Evolutionary conservation across 2,329 filamentous ascomycete species (phyloP), one percentile per base, ranked within the genome.

Genomic region (Ascochyta fabae): DNA sequence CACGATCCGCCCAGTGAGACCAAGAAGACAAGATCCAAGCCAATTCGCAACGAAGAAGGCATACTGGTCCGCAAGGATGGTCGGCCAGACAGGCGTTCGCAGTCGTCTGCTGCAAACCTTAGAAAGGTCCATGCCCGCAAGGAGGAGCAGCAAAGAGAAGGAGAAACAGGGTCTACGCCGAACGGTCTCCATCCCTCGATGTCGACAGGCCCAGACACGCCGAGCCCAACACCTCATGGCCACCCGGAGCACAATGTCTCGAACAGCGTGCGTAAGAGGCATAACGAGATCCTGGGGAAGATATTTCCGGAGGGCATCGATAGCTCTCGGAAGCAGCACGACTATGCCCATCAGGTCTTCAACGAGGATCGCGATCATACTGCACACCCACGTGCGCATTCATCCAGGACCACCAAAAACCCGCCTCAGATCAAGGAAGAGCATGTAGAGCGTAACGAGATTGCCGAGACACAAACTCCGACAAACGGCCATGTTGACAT

Each of bases 31-130:
- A 73, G 80, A n/a, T 81, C 78, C 5, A 82, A 81, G 64, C 80
- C 80, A 2, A 74, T 78, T 22, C 72, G 80, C 2, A 82, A 82
- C 58, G 76, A 80, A 1, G 80, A 82, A 35, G 80, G 80, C 0
- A 71, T 83, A 16, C 65, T 83, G 27, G 82, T 83, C 51, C 74
- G 80, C 38, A 83, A 83, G 59, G 80, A 83, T 53, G 80, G 80
- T 5, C 68, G 78, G 10, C 80, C 80, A 5, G 80, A 83, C 53
- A 81, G 81, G 79, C 77, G 80, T 10, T 80, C 77, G 27, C 79
- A 82, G n/a, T 80, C 78, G 58, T 80, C 78, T 12, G 80, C 80
- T n/a, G 79, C 80, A 43, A 82, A 82, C 55, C 65, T 82, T 13
- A 75, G 80, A 35, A 82, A 81, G 59, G 80, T 82, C 3, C 80